These are phyloP conservation scores for Candida morakotiae DNA, from an alignment of 805 yeast species.

Conservation along the genomic window DNA sequence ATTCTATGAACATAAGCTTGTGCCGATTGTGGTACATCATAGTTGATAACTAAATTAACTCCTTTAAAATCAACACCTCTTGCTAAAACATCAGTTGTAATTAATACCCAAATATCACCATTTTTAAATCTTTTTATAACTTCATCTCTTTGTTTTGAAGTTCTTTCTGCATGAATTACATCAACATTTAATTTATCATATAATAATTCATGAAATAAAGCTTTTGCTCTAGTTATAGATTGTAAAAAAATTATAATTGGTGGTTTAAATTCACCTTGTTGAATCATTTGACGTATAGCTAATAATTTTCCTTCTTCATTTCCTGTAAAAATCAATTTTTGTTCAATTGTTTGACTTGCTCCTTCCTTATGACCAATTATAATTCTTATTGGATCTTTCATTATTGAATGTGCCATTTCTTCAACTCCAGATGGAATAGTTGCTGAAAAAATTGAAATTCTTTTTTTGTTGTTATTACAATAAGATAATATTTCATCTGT, in stretches of 20 bases:
- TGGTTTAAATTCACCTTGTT: constrained; percentile 81
- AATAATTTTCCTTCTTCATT: constrained; percentile 92
- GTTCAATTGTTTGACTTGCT: constrained; percentile 80
- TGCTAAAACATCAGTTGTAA: constrained; percentile 92
- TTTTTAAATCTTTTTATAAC: constrained; percentile 78
- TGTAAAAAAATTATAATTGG: constrained; percentile 92
- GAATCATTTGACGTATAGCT: constrained; percentile 85
- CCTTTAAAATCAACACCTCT: constrained; percentile 98
- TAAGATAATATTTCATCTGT: constrained; percentile 76
- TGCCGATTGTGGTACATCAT: constrained; percentile 91
- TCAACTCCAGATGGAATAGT: constrained; percentile 93
- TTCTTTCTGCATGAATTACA: constrained; percentile 92
- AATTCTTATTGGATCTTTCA: constrained; percentile 81
- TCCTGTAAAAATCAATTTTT: constrained; percentile 80
- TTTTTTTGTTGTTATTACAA: constrained; percentile 48
- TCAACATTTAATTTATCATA: constrained; percentile 93
- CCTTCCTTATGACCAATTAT: constrained; percentile 93
- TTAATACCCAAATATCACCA: constrained; percentile 94
- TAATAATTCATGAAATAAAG: constrained; percentile 85
- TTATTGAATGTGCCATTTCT: constrained; percentile 77
- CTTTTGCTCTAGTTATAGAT: constrained; percentile 90
- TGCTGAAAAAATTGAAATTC: constrained; percentile 87
- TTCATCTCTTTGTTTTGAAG: constrained; percentile 80
- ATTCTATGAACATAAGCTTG: constrained; percentile 96
- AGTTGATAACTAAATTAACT: constrained; percentile 88